phyloP scores from a whole-genome alignment of 345 rosid species.

The Eucalyptus paniculata region DNA sequence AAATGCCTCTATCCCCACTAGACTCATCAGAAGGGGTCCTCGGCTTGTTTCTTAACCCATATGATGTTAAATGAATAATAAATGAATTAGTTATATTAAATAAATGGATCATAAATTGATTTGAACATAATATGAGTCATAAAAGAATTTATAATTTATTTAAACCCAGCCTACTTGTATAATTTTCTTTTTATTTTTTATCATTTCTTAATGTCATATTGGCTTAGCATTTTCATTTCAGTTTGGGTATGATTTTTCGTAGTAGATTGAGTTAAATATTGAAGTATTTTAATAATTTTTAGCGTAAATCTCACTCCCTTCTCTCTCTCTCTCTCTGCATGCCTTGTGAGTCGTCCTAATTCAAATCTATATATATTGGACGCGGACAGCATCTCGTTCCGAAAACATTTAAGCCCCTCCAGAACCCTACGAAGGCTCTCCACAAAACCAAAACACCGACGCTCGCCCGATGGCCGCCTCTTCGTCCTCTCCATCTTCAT shows the following conservation, averaged over 20 bases:
- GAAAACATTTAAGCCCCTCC: not conserved
- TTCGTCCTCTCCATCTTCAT: not conserved
- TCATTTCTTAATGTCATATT: rapidly evolving
- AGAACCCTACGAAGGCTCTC: not conserved
- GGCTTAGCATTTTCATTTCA: too few species aligned
- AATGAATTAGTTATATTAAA: too few species aligned
- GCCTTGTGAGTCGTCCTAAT: not conserved
- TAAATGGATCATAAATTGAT: too few species aligned
- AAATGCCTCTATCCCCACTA: too few species aligned
- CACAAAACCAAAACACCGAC: not conserved
- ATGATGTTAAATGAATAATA: too few species aligned
- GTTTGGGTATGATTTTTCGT: too few species aligned
- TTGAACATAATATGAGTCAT: too few species aligned
- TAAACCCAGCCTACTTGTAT: rapidly evolving
- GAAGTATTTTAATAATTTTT: not conserved
- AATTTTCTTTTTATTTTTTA: rapidly evolving
- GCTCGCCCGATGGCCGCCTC: not conserved
- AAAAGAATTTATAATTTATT: too few species aligned
- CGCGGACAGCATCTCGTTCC: not conserved
- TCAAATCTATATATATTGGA: not conserved
- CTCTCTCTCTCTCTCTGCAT: too few species aligned
- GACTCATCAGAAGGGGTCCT: too few species aligned
- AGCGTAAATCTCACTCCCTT: not conserved
- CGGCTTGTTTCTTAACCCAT: too few species aligned
- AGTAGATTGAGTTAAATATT: rapidly evolving